Conservation (phyloP, 129 eudicot species). For the Smallanthus sonchifolius region DNA sequence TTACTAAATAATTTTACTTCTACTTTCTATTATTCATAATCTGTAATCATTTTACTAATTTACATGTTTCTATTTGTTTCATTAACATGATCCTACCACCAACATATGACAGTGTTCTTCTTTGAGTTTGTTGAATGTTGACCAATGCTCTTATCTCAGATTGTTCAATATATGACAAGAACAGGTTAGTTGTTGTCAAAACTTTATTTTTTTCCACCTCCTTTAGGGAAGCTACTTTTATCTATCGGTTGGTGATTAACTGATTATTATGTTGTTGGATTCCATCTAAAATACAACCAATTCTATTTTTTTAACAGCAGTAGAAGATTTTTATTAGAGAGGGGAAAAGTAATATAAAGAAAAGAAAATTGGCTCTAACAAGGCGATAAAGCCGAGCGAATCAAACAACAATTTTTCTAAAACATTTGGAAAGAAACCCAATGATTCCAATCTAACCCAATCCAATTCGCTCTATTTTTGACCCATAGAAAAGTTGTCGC, state of each 20-base stretch:
- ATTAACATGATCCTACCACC: not conserved
- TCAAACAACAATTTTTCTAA: too few relatives aligned
- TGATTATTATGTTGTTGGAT: not conserved
- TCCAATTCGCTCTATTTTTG: too few relatives aligned
- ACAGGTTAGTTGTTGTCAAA: conserved; percentile 18
- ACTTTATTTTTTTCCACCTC: not conserved
- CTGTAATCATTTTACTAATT: conserved; percentile 12
- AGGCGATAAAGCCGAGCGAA: too few relatives aligned
- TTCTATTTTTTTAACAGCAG: too few relatives aligned
- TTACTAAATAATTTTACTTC: not conserved
- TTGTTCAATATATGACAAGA: not conserved
- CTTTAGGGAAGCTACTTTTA: not conserved
- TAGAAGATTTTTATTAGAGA: too few relatives aligned
- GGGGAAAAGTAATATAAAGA: too few relatives aligned
- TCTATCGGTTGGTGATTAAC: not conserved
- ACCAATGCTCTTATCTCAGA: not conserved
- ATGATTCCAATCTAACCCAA: too few relatives aligned
- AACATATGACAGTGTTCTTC: conserved; percentile 1
- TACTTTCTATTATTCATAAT: conserved; percentile 5
- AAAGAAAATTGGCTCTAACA: too few relatives aligned
- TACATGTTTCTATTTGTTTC: not conserved
- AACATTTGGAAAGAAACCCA: too few relatives aligned
- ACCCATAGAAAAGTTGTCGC: too few relatives aligned
- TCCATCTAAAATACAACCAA: conserved; percentile 3
- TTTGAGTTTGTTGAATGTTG: not conserved